Percentiles rank a stretch among this genome's conserved stretches.
phyloP scores from a whole-genome alignment of 805 yeast genomes.

The Wickerhamiella sorbophila region DNA sequence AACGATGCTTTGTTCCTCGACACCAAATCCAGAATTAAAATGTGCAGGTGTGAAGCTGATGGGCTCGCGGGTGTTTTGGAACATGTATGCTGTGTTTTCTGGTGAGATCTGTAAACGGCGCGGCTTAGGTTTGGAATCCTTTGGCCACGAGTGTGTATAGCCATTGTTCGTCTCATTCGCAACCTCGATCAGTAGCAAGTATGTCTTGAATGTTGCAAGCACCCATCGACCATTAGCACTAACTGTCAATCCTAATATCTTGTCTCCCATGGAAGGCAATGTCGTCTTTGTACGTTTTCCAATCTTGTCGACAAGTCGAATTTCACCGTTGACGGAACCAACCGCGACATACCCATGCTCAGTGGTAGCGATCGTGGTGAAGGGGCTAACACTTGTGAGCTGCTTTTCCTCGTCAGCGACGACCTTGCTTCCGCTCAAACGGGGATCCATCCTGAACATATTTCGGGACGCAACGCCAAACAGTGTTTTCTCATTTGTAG shows the following conservation, averaged over 20 bases:
- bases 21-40: constrained; percentile 56
- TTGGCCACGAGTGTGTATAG: constrained; percentile 48
- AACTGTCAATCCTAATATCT: constrained; percentile 49
- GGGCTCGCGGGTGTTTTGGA: constrained; percentile 33
- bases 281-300: constrained; percentile 68
- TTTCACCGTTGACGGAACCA: constrained; percentile 61
- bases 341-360: constrained; percentile 62
- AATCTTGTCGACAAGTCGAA: constrained; percentile 54
- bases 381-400: constrained; percentile 38
- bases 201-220: constrained; percentile 63
- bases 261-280: constrained; percentile 73
- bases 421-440: constrained; percentile 42
- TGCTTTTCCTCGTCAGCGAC: constrained; percentile 41
- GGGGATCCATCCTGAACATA: constrained; percentile 68
- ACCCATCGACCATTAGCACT: constrained; percentile 74
- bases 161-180: constrained; percentile 54
- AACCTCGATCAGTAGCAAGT: constrained; percentile 56
- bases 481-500: constrained; percentile 59
- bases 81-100: constrained; percentile 54
- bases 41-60: constrained; percentile 56
- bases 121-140: constrained; percentile 54
- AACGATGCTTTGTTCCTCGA: constrained; percentile 56
- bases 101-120: constrained; percentile 53
- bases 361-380: constrained; percentile 55
- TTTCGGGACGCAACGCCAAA: constrained; percentile 53